Evolutionary conservation across 129 eudicot species (phyloP), one percentile per base, ranked within the genome.

Genomic region (Calendula officinalis): DNA sequence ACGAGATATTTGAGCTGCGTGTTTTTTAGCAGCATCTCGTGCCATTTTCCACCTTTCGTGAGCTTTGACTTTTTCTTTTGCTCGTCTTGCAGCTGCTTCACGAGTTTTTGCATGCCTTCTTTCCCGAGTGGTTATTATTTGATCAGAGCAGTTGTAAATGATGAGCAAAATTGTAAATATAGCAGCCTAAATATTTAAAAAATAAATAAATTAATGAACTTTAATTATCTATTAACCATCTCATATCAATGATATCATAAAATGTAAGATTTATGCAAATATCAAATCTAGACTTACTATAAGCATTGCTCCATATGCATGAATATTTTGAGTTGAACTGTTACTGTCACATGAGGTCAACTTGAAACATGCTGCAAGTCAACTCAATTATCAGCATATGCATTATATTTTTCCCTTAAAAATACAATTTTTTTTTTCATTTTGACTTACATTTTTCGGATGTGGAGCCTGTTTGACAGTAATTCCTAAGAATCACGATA

Each of bases 21-120:
- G 99, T 49, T 80, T 89, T 65, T 77, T 89, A 56, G 95, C 99
- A 73, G 90, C 95, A 13, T 81, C 87, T 73, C 82, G 82, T 47
- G 96, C 96, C 50, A 80, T 45, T 81, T 82, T 83, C 99, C 99
- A 88, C 71, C 90, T 86, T 57, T 79, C 90, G 38, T 84, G 95
- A 37, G 89, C 97, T 66, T 77, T 88, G 41, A 77, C 78, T 53
- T 78, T 86, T 73, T 86, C 90, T 47, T 70, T 86, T 51, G 80
- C 94, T 68, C 71, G 88, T 78, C 82, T 82, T 55, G 86, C 77
- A 45, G 99, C 99, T 56, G 88, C 84, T 78, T 94, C 99, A 57
- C 99, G 70, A 46, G 84, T 74, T 86, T 84, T 94, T 44, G 99
- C 90, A 27, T 69, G 80, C 71, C 97, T 82, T 70, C 97, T 73